These are phyloP conservation scores for Hericium rajendrae DNA, from an alignment of 768 basidiomycete species.

Conservation along the genomic window DNA sequence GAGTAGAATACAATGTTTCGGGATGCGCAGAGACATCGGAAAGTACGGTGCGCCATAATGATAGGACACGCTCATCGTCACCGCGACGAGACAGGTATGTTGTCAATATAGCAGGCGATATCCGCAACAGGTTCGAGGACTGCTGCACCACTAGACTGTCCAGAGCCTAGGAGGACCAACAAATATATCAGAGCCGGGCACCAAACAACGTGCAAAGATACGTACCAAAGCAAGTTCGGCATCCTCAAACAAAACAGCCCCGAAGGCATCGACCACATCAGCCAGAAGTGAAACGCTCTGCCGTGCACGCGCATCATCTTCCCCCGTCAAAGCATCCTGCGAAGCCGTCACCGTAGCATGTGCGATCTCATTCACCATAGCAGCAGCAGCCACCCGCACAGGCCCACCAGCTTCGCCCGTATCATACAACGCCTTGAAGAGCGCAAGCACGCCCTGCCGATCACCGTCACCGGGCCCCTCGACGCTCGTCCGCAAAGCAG, in stretches of 20 bases:
- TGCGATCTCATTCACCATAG: not conserved
- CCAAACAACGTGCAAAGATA: not conserved
- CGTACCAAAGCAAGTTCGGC: conserved; percentile 34
- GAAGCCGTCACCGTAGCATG: not conserved
- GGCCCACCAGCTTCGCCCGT: conserved; percentile 25
- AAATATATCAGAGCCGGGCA: not conserved
- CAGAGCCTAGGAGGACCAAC: not conserved
- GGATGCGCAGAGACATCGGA: conserved; percentile 28
- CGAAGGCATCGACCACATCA: conserved; percentile 42
- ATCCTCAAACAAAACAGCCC: conserved; percentile 38
- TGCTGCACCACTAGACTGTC: conserved; percentile 38
- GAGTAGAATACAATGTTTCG: conserved; percentile 19
- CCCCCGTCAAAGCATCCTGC: not conserved
- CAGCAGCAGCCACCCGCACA: conserved; percentile 3
- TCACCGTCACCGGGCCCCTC: conserved; percentile 5
- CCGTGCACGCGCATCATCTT: not conserved
- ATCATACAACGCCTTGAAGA: conserved; percentile 37
- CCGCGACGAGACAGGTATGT: conserved; percentile 40
- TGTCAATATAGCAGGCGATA: conserved; percentile 36
- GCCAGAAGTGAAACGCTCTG: conserved; percentile 21
- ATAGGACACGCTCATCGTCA: conserved; percentile 20
- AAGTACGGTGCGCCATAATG: conserved; percentile 43
- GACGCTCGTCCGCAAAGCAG: conserved; percentile 18
- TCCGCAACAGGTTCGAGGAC: conserved; percentile 30
- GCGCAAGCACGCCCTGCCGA: conserved; percentile 30